Evolutionary conservation across 306 rosid species (phyloP), one percentile per base, ranked within the genome.

Genomic region (Abrus precatorius): DNA sequence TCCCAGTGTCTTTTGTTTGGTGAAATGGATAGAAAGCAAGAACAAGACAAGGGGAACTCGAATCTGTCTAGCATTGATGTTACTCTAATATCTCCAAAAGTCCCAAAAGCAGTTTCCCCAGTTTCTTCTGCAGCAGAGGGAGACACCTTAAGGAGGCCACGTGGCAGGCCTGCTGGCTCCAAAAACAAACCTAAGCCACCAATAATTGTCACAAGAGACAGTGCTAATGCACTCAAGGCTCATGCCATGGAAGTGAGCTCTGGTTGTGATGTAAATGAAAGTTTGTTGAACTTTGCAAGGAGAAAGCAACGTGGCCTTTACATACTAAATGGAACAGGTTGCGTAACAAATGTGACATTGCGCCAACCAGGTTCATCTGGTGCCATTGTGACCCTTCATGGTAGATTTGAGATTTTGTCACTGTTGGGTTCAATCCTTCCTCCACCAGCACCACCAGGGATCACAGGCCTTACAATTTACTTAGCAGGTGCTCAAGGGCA

Each of bases 191-290:
- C 92, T 0, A 91, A 89, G 83, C 93, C 93, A 0, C 94, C 94
- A 6, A 88, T 92, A 33, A 90, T 92, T 57, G 91, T 92, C 43
- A 90, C 92, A 2, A 82, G 97, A 10, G 97, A 92, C 11, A 90
- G 94, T 65, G 94, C 94, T 5, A 92, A 86, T 74, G 91, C 97
- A 5, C 89, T 92, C 6, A 86, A 89, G 27, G 92, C 93, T 36
- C 97, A 92, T 84, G 97, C 93, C 49, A 87, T 92, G 97, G 97
- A 92, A 80, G 91, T 92, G 63, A 88, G 89, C 40, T 90, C 97
- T 0, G 97, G 97, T 36, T 92, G 90, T 47, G 93, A 92, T 72
- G 97, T 92, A 85, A 87, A 89, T 70, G 97, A 92, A 64, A 88
- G 93, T 55, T 85, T 92, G 78, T 87, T 91, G 30, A 85, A 82